These are phyloP conservation scores for Termitomyces sp. DNA, from an alignment of 1,284 basidiomycete species.

Conservation along the genomic window DNA sequence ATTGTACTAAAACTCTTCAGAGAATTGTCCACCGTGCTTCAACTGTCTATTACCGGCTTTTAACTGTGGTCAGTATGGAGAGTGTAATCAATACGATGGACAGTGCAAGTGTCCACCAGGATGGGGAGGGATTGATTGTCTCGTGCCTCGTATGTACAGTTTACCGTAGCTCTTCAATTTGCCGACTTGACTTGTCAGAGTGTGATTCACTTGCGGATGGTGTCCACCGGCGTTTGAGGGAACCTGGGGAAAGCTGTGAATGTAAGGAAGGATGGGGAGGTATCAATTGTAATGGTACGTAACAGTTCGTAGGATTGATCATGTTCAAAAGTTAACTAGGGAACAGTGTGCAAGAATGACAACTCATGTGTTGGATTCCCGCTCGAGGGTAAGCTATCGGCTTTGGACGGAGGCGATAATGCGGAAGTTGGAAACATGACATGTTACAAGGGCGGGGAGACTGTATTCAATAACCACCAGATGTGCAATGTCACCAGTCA, in stretches of 20 bases:
- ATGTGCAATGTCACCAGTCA: constrained; percentile 97
- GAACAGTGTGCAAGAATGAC: constrained; percentile 79
- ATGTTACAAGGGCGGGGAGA: constrained; percentile 89
- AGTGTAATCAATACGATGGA: constrained; percentile 84
- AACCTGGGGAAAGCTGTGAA: constrained; percentile 72
- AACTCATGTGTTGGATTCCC: constrained; percentile 75
- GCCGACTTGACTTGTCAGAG: constrained; percentile 37
- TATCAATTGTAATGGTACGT: constrained; percentile 91
- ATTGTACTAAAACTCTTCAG: constrained; percentile 18
- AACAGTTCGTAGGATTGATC: neutral
- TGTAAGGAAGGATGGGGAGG: constrained; percentile 95
- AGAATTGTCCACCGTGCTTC: constrained; percentile 73
- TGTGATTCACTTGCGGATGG: constrained; percentile 92
- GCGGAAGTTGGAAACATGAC: constrained; percentile 73
- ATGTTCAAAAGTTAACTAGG: neutral
- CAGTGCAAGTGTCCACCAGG: constrained; percentile 89
- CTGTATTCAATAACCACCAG: constrained; percentile 90
- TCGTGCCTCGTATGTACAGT: constrained; percentile 65
- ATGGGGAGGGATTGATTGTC: constrained; percentile 88
- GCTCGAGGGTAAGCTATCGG: constrained; percentile 45
- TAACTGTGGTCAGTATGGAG: constrained; percentile 80
- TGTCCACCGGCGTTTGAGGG: constrained; percentile 75
- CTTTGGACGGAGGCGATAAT: constrained; percentile 25
- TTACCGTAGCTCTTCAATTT: neutral
- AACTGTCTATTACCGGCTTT: constrained; percentile 83